phyloP scores from a whole-genome alignment of 371 early-diverging fungal species.

The Rhizomucor miehei region DNA sequence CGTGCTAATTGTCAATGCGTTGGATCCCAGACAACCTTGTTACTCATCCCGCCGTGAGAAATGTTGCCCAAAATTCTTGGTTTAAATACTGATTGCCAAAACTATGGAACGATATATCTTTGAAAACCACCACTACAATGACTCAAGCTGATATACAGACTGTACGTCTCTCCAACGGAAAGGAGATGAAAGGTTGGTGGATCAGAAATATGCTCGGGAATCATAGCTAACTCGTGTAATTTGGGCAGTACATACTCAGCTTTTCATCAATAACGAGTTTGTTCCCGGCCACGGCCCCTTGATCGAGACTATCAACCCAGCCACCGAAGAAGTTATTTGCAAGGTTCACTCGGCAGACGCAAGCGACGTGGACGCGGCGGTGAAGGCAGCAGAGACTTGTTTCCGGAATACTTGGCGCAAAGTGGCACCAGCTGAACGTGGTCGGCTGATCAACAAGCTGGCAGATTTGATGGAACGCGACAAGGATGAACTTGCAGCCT shows the following conservation, averaged over 20 bases:
- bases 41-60: too few relatives aligned
- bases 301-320: slow-evolving; percentile 64
- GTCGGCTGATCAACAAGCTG: slow-evolving; percentile 50
- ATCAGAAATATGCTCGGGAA: neutral
- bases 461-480: slow-evolving; percentile 76
- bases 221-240: too few relatives aligned
- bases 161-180: slow-evolving; percentile 17
- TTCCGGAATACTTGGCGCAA: slow-evolving; percentile 68
- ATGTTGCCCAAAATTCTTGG: too few relatives aligned
- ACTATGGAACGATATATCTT: too few relatives aligned
- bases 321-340: slow-evolving; percentile 69
- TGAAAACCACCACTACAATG: slow-evolving; percentile 4
- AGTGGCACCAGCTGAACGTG: slow-evolving; percentile 34
- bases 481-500: slow-evolving; percentile 63
- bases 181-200: slow-evolving; percentile 23
- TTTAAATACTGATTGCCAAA: too few relatives aligned
- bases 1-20: too few relatives aligned
- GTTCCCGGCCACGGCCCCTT: slow-evolving; percentile 60
- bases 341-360: slow-evolving; percentile 70
- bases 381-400: slow-evolving; percentile 67
- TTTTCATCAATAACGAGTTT: slow-evolving; percentile 78
- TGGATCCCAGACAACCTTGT: too few relatives aligned
- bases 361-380: slow-evolving; percentile 76
- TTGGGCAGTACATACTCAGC: slow-evolving; percentile 42
- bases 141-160: slow-evolving; percentile 20